These are phyloP conservation scores for Globisporangium ultimum DNA, from an alignment of 352 stramenopile species.

Conservation along the genomic window DNA sequence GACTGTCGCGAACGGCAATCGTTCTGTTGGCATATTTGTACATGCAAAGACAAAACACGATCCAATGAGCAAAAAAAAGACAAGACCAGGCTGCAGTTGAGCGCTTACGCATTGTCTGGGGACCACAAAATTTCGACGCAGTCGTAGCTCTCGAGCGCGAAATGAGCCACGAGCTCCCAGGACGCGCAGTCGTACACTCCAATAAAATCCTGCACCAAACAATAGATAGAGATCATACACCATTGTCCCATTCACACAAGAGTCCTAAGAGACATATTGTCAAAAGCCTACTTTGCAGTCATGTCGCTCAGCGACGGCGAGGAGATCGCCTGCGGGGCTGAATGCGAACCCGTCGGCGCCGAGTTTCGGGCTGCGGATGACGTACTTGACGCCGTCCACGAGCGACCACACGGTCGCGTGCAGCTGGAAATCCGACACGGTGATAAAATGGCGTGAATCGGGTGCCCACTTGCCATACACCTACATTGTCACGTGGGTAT, in stretches of 20 bases:
- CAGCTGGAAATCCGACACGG: conserved; percentile 82
- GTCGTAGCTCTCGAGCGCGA: conserved; percentile 77
- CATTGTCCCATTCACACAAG: not conserved
- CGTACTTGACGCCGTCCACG: conserved; percentile 48
- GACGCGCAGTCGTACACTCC: conserved; percentile 72
- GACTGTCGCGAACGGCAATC: conserved; percentile 66
- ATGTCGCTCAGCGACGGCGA: conserved; percentile 67
- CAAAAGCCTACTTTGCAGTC: conserved; percentile 59
- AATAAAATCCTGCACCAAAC: conserved; percentile 49
- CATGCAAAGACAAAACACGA: not conserved
- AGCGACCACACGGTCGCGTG: conserved; percentile 83
- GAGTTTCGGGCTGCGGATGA: conserved; percentile 71
- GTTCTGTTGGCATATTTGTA: conserved; percentile 24
- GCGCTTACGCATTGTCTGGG: conserved; percentile 58
- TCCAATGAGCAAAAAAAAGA: too few relatives aligned
- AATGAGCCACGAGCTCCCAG: conserved; percentile 73
- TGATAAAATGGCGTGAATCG: conserved; percentile 67
- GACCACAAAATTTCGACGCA: conserved; percentile 71
- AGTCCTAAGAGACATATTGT: not conserved
- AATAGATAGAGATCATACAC: not conserved
- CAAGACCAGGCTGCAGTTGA: too few relatives aligned
- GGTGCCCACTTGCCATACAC: conserved; percentile 46
- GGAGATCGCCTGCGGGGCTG: conserved; percentile 45
- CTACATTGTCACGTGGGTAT: not conserved
- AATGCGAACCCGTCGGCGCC: conserved; percentile 62